Evolutionary conservation across 2,329 filamentous ascomycete species (phyloP).

Genomic region (Colletotrichum horii): DNA sequence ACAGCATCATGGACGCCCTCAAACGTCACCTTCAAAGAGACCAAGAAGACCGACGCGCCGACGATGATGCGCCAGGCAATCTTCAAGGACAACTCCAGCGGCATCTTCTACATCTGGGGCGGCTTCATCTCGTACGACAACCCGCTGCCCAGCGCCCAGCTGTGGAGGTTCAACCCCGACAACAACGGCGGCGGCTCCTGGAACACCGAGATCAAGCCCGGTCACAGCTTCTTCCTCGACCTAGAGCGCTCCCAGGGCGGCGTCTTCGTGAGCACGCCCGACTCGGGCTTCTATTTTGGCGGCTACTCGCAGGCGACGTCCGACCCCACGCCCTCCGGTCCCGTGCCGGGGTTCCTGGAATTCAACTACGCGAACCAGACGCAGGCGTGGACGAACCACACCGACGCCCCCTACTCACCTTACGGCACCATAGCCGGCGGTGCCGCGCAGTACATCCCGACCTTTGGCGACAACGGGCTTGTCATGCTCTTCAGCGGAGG

Average conservation of each 20-base stretch:
- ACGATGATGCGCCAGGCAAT: slow-evolving; percentile 15
- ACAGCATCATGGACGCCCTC: slow-evolving; percentile 18
- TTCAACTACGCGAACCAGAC: slow-evolving; percentile 17
- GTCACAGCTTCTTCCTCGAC: not conserved
- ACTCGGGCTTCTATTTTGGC: slow-evolving; percentile 21
- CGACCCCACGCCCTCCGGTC: not conserved
- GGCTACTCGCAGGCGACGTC: not conserved
- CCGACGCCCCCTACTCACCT: slow-evolving; percentile 6
- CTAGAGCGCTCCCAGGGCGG: slow-evolving; percentile 6
- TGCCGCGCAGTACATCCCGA: slow-evolving; percentile 15
- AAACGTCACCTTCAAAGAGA: slow-evolving; percentile 2
- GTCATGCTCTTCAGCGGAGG: slow-evolving; percentile 19
- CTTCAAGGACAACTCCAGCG: not conserved
- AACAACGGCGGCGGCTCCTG: slow-evolving; percentile 19
- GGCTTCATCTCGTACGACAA: slow-evolving; percentile 1
- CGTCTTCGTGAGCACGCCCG: slow-evolving; percentile 10
- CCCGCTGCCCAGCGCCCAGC: not conserved
- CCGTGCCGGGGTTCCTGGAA: slow-evolving; percentile 5
- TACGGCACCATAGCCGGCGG: slow-evolving; percentile 8
- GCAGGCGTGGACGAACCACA: slow-evolving; percentile 14
- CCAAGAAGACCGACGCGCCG: slow-evolving; percentile 8
- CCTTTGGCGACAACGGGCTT: slow-evolving; percentile 17
- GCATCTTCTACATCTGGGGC: slow-evolving; percentile 23
- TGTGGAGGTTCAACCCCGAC: slow-evolving; percentile 20
- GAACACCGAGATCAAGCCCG: slow-evolving; percentile 13